Conservation (phyloP, 352 stramenopile genomes). For the Aphanomyces stellatus region DNA sequence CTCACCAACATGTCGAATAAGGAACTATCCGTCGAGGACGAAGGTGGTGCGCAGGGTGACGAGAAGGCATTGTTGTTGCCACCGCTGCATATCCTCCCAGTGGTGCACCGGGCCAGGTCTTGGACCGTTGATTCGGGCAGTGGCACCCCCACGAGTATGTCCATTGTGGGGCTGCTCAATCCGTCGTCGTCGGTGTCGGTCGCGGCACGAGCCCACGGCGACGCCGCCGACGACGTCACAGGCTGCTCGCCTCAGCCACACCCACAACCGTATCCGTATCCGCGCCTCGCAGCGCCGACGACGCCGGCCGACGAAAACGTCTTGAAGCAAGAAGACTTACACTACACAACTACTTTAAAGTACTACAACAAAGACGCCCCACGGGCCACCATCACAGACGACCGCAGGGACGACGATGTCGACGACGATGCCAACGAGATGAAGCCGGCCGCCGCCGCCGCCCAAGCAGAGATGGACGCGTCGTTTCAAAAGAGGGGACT, state of each 20-base stretch:
- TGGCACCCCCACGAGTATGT: slow-evolving; percentile 1
- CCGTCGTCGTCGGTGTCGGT: no score
- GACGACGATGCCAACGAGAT: not conserved
- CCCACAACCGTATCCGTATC: not conserved
- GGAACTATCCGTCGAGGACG: no score
- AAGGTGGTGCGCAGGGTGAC: no score
- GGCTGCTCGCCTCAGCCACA: no score
- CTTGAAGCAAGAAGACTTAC: slow-evolving; percentile 17
- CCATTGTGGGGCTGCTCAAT: slow-evolving; percentile 14
- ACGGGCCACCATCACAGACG: no score
- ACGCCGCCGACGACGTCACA: no score
- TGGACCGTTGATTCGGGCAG: not conserved
- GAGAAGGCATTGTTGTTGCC: no score
- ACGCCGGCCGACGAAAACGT: not conserved
- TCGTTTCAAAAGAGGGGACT: slow-evolving; percentile 3
- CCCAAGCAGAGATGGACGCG: no score
- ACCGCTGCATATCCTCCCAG: no score
- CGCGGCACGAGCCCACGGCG: no score
- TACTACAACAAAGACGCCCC: not conserved
- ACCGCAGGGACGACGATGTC: no score
- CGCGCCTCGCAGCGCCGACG: not conserved
- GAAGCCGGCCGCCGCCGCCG: not conserved
- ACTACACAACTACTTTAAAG: not conserved
- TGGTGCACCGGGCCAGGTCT: not conserved
- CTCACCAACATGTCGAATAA: no score